Conservation (phyloP, 257 asterid species). For the Solanum microdontum region DNA sequence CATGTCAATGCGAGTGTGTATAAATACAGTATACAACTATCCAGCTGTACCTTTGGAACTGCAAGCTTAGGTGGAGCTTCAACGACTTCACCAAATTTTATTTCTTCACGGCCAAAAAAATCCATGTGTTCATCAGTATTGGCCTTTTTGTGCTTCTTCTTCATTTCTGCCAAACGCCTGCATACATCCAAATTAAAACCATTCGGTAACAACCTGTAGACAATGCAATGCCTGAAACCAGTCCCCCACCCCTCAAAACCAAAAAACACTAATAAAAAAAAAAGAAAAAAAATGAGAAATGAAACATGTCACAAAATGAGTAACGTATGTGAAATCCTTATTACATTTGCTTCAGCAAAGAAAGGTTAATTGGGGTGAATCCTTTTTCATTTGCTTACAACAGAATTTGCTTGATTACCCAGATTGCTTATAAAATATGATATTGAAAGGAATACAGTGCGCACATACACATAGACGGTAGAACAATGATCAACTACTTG, state of each 20-base stretch:
- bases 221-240: neutral
- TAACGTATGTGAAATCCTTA: neutral
- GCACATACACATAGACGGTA: neutral
- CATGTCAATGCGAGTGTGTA: neutral
- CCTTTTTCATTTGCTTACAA: neutral
- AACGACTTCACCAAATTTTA: conserved; percentile 82
- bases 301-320: neutral
- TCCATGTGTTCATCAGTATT: conserved; percentile 30
- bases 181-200: conserved; percentile 8
- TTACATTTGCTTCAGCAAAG: neutral
- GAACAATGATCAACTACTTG: neutral
- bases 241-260: neutral
- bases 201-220: neutral
- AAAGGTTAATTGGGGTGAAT: neutral
- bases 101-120: conserved; percentile 49
- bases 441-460: neutral
- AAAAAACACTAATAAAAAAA: neutral
- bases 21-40: neutral
- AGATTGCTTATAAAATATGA: neutral
- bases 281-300: too few species aligned
- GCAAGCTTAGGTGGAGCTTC: conserved; percentile 74
- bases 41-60: conserved; percentile 60
- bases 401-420: neutral
- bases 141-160: conserved; percentile 49
- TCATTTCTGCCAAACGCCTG: conserved; percentile 59